Evolutionary conservation across 345 rosid genomes (phyloP).

Genomic region (Salix koriyanagi): DNA sequence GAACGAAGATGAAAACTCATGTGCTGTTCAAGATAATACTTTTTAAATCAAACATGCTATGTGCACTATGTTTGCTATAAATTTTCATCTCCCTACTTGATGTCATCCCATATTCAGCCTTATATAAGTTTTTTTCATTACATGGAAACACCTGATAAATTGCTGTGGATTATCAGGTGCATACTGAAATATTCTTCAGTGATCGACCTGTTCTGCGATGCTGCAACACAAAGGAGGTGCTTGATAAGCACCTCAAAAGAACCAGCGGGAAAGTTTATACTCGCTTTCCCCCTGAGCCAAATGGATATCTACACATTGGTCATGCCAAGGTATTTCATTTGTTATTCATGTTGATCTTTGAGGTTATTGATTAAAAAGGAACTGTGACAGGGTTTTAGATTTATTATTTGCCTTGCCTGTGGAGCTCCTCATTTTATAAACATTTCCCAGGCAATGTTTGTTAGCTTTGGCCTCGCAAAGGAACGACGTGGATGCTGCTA

Average conservation of each 20-base stretch:
- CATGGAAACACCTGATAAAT: background rate
- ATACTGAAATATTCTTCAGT: slow-evolving; percentile 81
- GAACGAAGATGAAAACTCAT: background rate
- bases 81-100: background rate
- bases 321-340: slow-evolving; percentile 77
- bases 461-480: slow-evolving; percentile 91
- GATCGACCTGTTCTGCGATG: slow-evolving; percentile 70
- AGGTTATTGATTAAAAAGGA: background rate
- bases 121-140: background rate
- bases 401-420: background rate
- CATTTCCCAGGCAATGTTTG: slow-evolving; percentile 82
- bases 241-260: slow-evolving; percentile 70
- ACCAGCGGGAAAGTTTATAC: slow-evolving; percentile 77
- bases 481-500: slow-evolving; percentile 91
- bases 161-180: slow-evolving; percentile 45
- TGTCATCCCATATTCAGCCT: background rate
- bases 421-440: background rate
- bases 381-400: background rate
- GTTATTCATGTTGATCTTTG: background rate
- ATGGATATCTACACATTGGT: slow-evolving; percentile 97
- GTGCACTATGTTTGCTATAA: background rate
- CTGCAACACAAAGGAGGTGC: slow-evolving; percentile 72
- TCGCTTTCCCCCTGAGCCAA: slow-evolving; percentile 96
- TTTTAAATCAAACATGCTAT: background rate
- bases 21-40: background rate